A percentile compares a stretch with the other conserved stretches of the same genome.
Evolutionary conservation across 2,329 filamentous ascomycete species (phyloP).

Genomic region (Calonectria fujianensis): DNA sequence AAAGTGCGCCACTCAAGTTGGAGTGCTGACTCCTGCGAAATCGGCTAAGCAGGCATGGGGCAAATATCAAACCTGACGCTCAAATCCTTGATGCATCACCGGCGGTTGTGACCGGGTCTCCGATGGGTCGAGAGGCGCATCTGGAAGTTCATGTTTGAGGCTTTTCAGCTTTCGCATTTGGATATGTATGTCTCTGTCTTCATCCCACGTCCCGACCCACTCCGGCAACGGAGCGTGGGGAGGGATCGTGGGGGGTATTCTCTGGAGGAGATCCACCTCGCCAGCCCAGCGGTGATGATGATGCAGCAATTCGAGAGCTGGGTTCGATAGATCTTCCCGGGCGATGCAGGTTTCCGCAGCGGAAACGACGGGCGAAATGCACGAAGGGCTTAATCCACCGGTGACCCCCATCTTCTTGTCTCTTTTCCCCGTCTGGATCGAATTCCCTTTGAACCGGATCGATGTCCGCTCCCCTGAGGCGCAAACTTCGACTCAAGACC

Average conservation of each 20-base stretch:
- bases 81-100: conserved; percentile 13
- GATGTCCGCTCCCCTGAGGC: neutral
- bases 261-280: conserved; percentile 44
- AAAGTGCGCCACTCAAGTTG: conserved; percentile 32
- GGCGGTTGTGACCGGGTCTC: neutral
- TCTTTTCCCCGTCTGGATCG: conserved; percentile 1
- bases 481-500: neutral
- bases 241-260: conserved; percentile 50
- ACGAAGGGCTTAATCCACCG: conserved; percentile 24
- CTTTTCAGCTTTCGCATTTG: conserved; percentile 36
- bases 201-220: conserved; percentile 43
- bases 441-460: conserved; percentile 22
- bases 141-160: conserved; percentile 27
- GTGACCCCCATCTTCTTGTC: conserved; percentile 4
- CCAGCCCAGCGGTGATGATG: conserved; percentile 37
- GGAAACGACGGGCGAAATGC: conserved; percentile 25
- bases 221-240: conserved; percentile 45
- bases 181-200: conserved; percentile 7
- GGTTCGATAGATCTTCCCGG: conserved; percentile 42
- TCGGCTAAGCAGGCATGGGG: conserved; percentile 30
- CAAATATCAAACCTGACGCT: conserved; percentile 21
- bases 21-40: conserved; percentile 16
- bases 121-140: conserved; percentile 20
- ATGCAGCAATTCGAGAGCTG: conserved; percentile 37
- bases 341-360: conserved; percentile 16